Base-by-base conservation (phyloP, 306 rosid genomes). In the Prunus padus region DNA sequence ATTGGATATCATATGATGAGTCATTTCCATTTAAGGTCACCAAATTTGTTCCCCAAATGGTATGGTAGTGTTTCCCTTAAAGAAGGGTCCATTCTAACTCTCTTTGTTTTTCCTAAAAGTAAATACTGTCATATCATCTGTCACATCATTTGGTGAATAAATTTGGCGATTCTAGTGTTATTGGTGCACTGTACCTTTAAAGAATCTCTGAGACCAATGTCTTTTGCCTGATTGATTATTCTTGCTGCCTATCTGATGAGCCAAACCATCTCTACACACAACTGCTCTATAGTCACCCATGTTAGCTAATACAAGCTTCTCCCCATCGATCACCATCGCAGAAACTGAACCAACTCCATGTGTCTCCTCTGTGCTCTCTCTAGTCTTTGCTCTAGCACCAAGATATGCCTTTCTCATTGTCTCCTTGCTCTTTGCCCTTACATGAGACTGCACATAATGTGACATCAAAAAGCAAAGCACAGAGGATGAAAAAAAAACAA, bases 281-380 rank as follows among this genome's bases (percentile, higher is more conserved):
- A 95, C 90, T 76, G 87, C 88, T 77, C 86, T 86, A 19, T 88
- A 95, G 57, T 87, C 82, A 30, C 98, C 98, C 83, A 87, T 86
- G 82, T 75, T 82, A 25, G 91, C 92, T 33, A 87, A 79, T 37
- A 92, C 96, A 52, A 95, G 89, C 80, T 77, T 90, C 66, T 89
- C 91, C 60, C 95, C 96, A 66, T 87, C 79, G 45, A 90, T 88
- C 22, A 94, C 82, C 78, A 92, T 81, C 4, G 62, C 97, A 30
- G 93, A 87, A 71, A 84, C 90, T 23, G 95, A 88, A 18, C 96
- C 83, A 18, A 76, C 81, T 72, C 65, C 69, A 67, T 66, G 14
- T 25, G 19, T 49, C 69, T 84, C 91, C 16, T 84, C 89, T 12
- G 70, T 25, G 42, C 46, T 69, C 69, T 82, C 90, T 80, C 80